Base-by-base conservation (phyloP, 345 rosid genomes). In the Erucastrum elatum region DNA sequence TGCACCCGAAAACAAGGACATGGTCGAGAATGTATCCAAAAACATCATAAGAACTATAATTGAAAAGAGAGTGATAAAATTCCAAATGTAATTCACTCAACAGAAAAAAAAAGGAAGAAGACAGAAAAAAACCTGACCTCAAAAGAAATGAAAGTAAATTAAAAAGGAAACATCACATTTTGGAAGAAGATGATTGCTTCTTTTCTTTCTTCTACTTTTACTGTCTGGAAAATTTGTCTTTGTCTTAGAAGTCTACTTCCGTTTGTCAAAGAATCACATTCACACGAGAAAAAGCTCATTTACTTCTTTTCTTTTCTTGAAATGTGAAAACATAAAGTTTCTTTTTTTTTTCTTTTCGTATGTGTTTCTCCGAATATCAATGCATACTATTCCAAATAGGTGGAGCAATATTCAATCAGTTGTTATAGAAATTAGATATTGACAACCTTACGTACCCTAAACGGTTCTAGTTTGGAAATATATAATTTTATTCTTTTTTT, bases 131-230 rank as follows among this genome's bases (percentile, higher is more conserved):
- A 64, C 21, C 16, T 55, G 34, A 37, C 88, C 89, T 91, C 83
- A 87, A 90, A 91, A 90, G 94, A 80, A 81, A 86, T 55, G 90
- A 88, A 90, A 87, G 70, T 70, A 30, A 68, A 51, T 3, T 34
- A 31, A 11, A 37, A 71, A 88, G 75, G 68, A 56, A 62, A 80
- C 90, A 85, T 81, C 73, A 87, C 82, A 85, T 74, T 81, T 87
- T 80, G 75, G 60, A 71, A 81, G 85, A 77, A 80, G 78, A 58
- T 73, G 29, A 83, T 80, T 71, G 81, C 74, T 39, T 39, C 44
- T 39, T 39, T 9, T 39, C 11, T 39, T 39, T 39, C 44, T 39
- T 39, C 44, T 39, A 39, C 44, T 39, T 37, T 8, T 9, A 39
- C 44, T 39, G 81, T 78, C 77, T 17, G 61, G 21, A 64, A 56